A percentile compares a stretch with the other conserved stretches of the same genome.
These are phyloP conservation scores for Parachaetomium inaequale DNA, from an alignment of 495 filamentous ascomycete genomes.

Conservation along the genomic window DNA sequence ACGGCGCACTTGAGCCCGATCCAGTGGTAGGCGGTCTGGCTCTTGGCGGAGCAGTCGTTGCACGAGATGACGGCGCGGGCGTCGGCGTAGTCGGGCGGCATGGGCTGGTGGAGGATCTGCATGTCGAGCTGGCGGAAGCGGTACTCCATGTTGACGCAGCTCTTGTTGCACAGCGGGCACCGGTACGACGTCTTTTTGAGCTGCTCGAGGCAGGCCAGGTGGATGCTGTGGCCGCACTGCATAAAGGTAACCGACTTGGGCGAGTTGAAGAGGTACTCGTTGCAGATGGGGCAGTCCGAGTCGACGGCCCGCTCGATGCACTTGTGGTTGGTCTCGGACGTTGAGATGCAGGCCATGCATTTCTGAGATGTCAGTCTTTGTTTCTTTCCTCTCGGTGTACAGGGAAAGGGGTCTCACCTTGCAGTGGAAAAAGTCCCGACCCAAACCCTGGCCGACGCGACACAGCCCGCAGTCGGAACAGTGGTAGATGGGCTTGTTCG, in stretches of 20 bases:
- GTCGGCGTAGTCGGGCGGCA: conserved; percentile 78
- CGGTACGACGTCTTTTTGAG: conserved; percentile 85
- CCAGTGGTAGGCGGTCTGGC: conserved; percentile 87
- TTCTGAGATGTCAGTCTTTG: conserved; percentile 49
- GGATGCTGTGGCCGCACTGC: conserved; percentile 94
- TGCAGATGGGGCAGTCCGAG: conserved; percentile 97
- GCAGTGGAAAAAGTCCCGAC: conserved; percentile 97
- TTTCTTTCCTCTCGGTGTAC: not conserved
- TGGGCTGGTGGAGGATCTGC: conserved; percentile 81
- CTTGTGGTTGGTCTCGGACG: conserved; percentile 63
- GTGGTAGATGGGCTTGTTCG: conserved; percentile 90
- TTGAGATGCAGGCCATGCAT: conserved; percentile 87
- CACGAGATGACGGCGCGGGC: conserved; percentile 81
- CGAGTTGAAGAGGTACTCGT: conserved; percentile 96
- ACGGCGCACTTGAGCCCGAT: conserved; percentile 84
- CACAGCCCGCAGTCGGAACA: conserved; percentile 97
- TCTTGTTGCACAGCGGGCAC: conserved; percentile 92
- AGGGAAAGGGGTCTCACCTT: conserved; percentile 56
- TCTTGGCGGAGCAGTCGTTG: conserved; percentile 90
- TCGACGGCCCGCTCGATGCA: conserved; percentile 94
- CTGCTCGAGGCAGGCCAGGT: conserved; percentile 77
- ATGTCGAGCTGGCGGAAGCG: conserved; percentile 88
- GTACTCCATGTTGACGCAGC: conserved; percentile 92
- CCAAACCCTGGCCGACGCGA: conserved; percentile 81
- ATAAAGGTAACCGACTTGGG: conserved; percentile 85